Conservation (phyloP, 164 flowering plant species). For the Sedum album region DNA sequence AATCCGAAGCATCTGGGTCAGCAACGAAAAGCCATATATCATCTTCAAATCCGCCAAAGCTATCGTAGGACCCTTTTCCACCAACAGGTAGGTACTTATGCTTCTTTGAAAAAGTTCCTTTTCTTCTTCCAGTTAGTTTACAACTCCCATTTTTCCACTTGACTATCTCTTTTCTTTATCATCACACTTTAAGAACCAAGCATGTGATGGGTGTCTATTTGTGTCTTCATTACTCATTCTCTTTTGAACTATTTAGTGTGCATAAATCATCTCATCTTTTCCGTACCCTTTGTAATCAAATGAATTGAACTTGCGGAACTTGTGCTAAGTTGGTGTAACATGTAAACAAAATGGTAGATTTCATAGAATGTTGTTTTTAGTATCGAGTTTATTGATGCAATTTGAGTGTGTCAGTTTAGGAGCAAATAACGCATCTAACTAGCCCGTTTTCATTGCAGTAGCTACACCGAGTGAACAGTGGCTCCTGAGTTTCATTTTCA, state of each 20-base stretch:
- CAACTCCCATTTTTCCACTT: neutral
- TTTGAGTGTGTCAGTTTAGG: conserved; percentile 14
- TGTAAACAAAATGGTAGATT: neutral
- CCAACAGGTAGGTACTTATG: neutral
- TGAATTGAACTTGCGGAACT: neutral
- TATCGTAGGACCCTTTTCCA: neutral
- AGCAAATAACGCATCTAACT: conserved; percentile 58
- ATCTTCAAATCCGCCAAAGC: neutral
- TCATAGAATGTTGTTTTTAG: neutral
- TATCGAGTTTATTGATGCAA: neutral
- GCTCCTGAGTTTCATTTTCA: conserved; percentile 15
- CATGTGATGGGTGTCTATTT: neutral
- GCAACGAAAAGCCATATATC: neutral
- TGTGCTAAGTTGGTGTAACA: neutral
- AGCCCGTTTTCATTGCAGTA: conserved; percentile 83
- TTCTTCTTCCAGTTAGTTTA: neutral
- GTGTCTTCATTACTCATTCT: neutral
- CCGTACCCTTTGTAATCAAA: neutral
- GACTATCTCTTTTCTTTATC: conserved; percentile 1
- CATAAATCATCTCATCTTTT: conserved; percentile 2
- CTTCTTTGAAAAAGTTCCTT: neutral
- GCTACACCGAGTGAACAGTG: conserved; percentile 25
- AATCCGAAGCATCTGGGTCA: neutral
- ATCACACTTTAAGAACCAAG: neutral
- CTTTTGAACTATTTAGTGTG: neutral